Evolutionary conservation across 495 filamentous ascomycete species (phyloP), one percentile per base, ranked within the genome.

Genomic region (Tetracladium setigerum): DNA sequence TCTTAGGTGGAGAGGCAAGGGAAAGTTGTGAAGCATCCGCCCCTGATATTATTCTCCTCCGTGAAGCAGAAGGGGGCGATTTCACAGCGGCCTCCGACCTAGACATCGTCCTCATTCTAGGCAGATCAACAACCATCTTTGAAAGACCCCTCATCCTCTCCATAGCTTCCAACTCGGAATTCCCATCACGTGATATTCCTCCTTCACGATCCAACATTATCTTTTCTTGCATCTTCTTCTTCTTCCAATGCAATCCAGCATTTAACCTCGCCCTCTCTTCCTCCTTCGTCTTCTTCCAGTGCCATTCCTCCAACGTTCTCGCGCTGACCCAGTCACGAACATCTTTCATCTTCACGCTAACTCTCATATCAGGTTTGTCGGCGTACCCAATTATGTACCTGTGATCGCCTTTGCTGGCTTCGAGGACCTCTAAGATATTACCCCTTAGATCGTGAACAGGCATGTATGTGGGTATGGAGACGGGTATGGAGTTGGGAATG

Each of bases 261-360:
- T 3, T 27, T 3, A 27, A 27, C 3, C 31, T 24, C 15, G 14
- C 13, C 33, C 18, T 27, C 5, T 40, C 31, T 30, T 38, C 18
- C 24, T n/a, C 27, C 30, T 44, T 19, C 16, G 14, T 35, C 16
- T 48, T 18, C 8, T 31, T 24, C 6, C 5, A 15, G 3, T 59
- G 41, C 31, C 33, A 59, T 0, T 55, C 15, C 27, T 59, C 56
- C 1, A 46, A 48, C 2, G 52, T 54, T 10, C 53, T 34, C 13
- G 18, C 6, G 0, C 52, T 55, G 14, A 59, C 56, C 46, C 47
- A 59, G n/a, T 59, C 44, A 18, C 49, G 30, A n/a, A 59, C 45
- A 14, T 53, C 53, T 30, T 52, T 15, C 10, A 22, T 39, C 24
- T 27, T 38, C 12, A 59, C 53, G 16, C 11, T 14, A 1, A 56